phyloP scores from a whole-genome alignment of 2,329 filamentous ascomycete species.

The Cercospora sojina region DNA sequence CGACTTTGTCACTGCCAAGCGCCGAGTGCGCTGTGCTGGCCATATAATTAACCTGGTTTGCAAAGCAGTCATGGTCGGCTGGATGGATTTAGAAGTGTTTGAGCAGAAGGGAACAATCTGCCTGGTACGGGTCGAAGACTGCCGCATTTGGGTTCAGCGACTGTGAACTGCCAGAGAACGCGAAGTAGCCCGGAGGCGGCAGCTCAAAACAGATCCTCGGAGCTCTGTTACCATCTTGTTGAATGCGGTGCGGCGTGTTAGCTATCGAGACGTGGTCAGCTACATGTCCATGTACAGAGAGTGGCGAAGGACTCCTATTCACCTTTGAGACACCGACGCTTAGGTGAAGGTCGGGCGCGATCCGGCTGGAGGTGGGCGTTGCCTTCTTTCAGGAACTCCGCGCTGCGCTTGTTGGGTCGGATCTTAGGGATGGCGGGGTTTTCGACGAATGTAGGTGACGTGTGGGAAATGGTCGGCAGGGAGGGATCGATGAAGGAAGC shows the following conservation, averaged over 20 bases:
- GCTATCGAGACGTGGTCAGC: background rate
- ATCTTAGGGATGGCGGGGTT: too few species aligned
- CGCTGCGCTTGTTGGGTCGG: background rate
- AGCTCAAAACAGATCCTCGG: background rate
- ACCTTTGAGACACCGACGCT: background rate
- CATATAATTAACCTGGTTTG: too few species aligned
- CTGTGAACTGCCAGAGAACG: background rate
- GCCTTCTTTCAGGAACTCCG: background rate
- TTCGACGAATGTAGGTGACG: too few species aligned
- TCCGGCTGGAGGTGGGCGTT: background rate
- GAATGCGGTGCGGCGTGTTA: background rate
- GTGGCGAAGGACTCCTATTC: background rate
- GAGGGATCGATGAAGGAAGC: too few species aligned
- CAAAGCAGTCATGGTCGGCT: too few species aligned
- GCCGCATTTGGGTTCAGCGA: background rate
- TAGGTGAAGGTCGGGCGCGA: background rate
- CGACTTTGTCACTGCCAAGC: too few species aligned
- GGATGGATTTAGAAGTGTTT: too few species aligned
- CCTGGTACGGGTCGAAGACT: background rate
- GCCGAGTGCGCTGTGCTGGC: too few species aligned
- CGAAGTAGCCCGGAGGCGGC: background rate
- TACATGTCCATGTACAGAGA: background rate
- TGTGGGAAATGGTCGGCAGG: too few species aligned
- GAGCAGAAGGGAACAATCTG: too few species aligned
- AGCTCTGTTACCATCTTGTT: background rate